These are phyloP conservation scores for Sonneratia caseolaris DNA, from an alignment of 345 rosid genomes.

Conservation along the genomic window DNA sequence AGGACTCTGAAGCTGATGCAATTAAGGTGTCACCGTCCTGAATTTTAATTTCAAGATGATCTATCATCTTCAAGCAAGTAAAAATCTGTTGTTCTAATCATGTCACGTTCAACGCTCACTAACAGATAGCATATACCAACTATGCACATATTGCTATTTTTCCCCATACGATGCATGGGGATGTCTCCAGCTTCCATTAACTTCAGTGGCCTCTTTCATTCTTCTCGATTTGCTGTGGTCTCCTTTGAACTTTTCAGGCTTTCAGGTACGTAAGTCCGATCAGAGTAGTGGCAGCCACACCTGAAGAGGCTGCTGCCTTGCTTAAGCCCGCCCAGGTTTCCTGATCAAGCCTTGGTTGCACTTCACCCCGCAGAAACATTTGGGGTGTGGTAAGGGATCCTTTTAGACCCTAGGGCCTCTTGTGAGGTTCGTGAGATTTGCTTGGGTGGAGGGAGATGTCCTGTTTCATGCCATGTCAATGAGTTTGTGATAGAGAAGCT, in stretches of 20 bases:
- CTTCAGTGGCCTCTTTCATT: not conserved
- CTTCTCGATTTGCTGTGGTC: not conserved
- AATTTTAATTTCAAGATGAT: not conserved
- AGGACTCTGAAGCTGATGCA: not conserved
- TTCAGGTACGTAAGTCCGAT: conserved; percentile 29
- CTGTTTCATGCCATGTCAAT: conserved; percentile 20
- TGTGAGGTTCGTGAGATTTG: conserved; percentile 13
- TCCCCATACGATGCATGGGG: not conserved
- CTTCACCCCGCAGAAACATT: conserved; percentile 34
- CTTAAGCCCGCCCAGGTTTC: conserved; percentile 33
- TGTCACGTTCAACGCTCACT: not conserved
- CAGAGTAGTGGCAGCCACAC: conserved; percentile 32
- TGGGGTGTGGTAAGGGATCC: conserved; percentile 17
- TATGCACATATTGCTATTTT: not conserved
- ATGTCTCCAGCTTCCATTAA: not conserved
- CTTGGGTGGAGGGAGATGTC: conserved; percentile 12
- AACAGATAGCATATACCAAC: not conserved
- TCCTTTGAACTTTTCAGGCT: not conserved
- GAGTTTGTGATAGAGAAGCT: conserved; percentile 31
- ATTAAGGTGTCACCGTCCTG: not conserved
- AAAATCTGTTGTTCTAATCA: not conserved
- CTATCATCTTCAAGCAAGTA: not conserved
- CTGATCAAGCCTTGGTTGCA: conserved; percentile 23
- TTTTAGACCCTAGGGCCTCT: conserved; percentile 6
- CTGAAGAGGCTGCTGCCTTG: conserved; percentile 30